Evolutionary conservation across 495 filamentous ascomycete species (phyloP).

Genomic region (Margaritispora aquatica): DNA sequence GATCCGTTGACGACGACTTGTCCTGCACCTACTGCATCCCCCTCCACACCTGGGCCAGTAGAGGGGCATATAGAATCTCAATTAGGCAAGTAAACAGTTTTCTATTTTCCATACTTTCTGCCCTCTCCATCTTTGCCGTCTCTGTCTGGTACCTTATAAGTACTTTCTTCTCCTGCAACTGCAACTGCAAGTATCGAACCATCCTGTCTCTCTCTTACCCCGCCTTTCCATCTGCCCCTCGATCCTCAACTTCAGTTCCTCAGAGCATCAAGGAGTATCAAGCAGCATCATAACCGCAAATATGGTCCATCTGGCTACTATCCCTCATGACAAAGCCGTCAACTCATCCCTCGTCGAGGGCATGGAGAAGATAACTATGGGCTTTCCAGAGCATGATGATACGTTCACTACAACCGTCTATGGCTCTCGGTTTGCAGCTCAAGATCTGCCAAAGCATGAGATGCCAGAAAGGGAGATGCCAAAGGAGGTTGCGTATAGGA

Average conservation of each 20-base stretch:
- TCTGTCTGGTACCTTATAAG: no score
- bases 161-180: not conserved
- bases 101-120: not conserved
- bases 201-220: conserved; percentile 1
- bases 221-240: not conserved
- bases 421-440: conserved; percentile 70
- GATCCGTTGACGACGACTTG: not conserved
- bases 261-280: no score
- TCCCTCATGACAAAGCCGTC: conserved; percentile 45
- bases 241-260: no score
- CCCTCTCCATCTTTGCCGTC: not conserved
- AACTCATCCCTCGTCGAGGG: conserved; percentile 30
- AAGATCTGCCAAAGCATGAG: conserved; percentile 70
- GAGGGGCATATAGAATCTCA: not conserved
- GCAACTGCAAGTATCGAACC: not conserved
- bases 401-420: conserved; percentile 74
- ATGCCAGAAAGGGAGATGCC: conserved; percentile 93
- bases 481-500: conserved; percentile 80
- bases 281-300: conserved; percentile 26
- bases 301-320: conserved; percentile 62
- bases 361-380: conserved; percentile 40
- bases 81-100: not conserved
- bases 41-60: conserved; percentile 3
- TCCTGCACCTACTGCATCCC: not conserved
- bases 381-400: conserved; percentile 37